Base-by-base conservation (phyloP, 1,284 basidiomycete species). In the Heterobasidion irregulare region DNA sequence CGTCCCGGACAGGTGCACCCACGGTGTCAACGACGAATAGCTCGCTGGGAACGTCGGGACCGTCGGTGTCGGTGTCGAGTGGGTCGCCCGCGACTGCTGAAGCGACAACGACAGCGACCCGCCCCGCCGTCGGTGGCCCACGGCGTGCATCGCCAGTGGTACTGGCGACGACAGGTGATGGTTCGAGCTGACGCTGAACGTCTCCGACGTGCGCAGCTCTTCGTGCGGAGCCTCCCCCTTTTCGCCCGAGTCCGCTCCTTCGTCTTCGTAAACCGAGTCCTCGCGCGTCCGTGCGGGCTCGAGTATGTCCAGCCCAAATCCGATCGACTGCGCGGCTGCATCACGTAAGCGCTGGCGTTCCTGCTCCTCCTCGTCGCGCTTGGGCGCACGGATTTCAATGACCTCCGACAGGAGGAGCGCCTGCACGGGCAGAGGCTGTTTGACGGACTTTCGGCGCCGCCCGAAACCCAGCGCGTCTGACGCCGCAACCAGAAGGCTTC, bases 241-340 rank as follows among this genome's bases (percentile, higher is more conserved):
- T 38, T 49, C 35, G 13, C n/a, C 19, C 8, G 38, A 43, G 49
- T 52, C 56, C 58, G 62, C 59, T 32, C 61, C 50, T 45, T 64
- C 60, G 48, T 62, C 63, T 50, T 63, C 58, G 56, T 58, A 38
- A 41, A 53, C 32, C 52, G 56, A 35, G 53, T 60, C n/a, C 51
- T 57, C 56, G 52, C 59, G 57, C 2, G 56, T 50, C 26, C 56
- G 56, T 49, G 58, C 54, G 44, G 67, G 64, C 56, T 70, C 67
- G 51, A 68, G 60, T 34, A 71, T 57, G 18, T 66, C 66, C 35
- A 68, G 65, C 53, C 73, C 75, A 41, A 90, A 73, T 9, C 88
- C 88, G 52, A 90, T 80, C 7, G 83, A 80, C 63, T 87, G 83
- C 0, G 87, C 88, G 16, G 89, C 89, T 41, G 79, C 82, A 55